Percentiles rank a stretch among this genome's conserved stretches.
Conservation (phyloP, 768 basidiomycete genomes). For the Trametes cinnabarina region DNA sequence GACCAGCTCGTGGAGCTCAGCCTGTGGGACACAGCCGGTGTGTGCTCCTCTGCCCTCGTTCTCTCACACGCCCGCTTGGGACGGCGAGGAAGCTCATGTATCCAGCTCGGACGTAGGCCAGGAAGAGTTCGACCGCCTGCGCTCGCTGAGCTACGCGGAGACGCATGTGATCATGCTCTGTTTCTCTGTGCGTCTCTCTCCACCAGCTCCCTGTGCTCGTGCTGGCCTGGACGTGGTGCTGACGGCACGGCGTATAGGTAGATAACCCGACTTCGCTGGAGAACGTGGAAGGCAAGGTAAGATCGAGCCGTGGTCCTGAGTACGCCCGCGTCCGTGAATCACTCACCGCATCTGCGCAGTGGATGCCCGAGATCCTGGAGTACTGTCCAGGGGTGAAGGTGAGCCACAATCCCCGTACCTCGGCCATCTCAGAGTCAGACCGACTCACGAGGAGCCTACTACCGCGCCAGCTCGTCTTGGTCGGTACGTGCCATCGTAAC, state of each 20-base stretch:
- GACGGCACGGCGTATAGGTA: constrained; percentile 48
- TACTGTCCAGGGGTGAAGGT: constrained; percentile 96
- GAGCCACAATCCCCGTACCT: constrained; percentile 25
- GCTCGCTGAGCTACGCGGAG: constrained; percentile 95
- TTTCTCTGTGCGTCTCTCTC: constrained; percentile 89
- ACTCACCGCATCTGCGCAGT: constrained; percentile 45
- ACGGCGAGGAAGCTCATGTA: constrained; percentile 24
- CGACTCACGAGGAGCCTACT: neutral
- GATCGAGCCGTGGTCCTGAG: too few relatives aligned
- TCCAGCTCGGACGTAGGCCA: constrained; percentile 59
- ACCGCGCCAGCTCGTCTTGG: constrained; percentile 67
- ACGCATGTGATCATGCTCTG: constrained; percentile 96
- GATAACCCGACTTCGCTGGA: constrained; percentile 95
- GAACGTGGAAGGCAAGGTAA: constrained; percentile 90
- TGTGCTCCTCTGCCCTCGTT: constrained; percentile 30
- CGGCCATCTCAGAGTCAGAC: neutral
- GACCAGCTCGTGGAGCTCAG: constrained; percentile 88
- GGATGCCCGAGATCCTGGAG: constrained; percentile 90
- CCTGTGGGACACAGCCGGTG: constrained; percentile 97
- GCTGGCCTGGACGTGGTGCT: neutral
- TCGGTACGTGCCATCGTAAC: constrained; percentile 57
- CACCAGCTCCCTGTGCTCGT: too few relatives aligned
- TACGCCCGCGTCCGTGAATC: neutral
- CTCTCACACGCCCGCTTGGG: too few relatives aligned
- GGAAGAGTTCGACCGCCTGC: constrained; percentile 91